Conservation (phyloP, 805 yeast genomes). For the Isabelozyma heimii region DNA sequence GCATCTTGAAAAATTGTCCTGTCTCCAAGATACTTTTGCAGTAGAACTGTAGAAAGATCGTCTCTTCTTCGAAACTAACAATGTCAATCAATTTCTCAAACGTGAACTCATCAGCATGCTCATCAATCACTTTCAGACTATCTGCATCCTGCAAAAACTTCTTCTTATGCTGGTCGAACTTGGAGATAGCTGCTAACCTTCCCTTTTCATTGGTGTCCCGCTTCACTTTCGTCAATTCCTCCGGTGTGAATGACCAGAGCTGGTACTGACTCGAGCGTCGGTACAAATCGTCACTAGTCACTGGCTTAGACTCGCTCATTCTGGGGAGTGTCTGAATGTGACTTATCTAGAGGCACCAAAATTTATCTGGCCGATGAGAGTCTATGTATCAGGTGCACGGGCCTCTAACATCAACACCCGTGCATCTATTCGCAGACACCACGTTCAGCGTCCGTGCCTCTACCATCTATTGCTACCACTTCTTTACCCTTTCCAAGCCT, state of each 20-base stretch:
- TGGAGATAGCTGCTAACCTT: slow-evolving; percentile 25
- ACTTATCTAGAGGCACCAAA: too few species aligned
- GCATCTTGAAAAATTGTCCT: slow-evolving; percentile 73
- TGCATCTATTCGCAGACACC: too few species aligned
- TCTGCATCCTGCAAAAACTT: slow-evolving; percentile 12
- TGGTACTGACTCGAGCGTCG: slow-evolving; percentile 83
- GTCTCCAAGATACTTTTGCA: slow-evolving; percentile 68
- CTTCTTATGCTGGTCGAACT: slow-evolving; percentile 23
- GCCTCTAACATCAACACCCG: too few species aligned
- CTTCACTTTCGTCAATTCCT: slow-evolving; percentile 51
- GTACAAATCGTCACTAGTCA: slow-evolving; percentile 82
- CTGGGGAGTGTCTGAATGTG: background rate
- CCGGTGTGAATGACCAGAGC: slow-evolving; percentile 77
- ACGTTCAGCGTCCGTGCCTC: background rate
- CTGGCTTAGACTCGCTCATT: slow-evolving; percentile 8
- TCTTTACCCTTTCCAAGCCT: background rate
- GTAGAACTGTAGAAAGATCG: slow-evolving; percentile 63
- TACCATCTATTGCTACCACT: background rate
- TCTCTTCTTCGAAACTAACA: slow-evolving; percentile 69
- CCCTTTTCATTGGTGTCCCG: slow-evolving; percentile 57
- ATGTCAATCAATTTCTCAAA: slow-evolving; percentile 34
- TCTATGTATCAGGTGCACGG: too few species aligned
- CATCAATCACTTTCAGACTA: slow-evolving; percentile 27
- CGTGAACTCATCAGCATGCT: slow-evolving; percentile 25
- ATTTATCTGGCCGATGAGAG: too few species aligned